Evolutionary conservation across 345 rosid genomes (phyloP), one percentile per base, ranked within the genome.

Genomic region (Sisymbrium altissimum): DNA sequence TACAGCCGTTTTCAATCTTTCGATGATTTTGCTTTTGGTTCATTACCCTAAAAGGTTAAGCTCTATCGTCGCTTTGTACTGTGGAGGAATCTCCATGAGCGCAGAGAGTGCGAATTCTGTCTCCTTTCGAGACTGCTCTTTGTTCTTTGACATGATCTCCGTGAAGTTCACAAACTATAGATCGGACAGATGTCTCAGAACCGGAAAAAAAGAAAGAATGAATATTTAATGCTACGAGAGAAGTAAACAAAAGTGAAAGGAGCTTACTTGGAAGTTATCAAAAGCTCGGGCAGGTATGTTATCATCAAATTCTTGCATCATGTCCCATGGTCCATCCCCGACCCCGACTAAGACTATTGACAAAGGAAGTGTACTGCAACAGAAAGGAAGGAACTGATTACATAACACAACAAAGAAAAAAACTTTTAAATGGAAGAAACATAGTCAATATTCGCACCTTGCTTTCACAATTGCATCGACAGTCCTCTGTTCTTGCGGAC

Each of bases 301-400:
- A 74, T 96, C 99, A 76, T 92, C 98, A 46, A 96, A 96, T 76
- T 96, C 97, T 75, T 84, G 80, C 99, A 96, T 95, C 86, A 86
- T 89, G 78, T 95, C 98, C 99, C 99, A 95, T 55, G 99, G 99
- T 6, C 99, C 99, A 49, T 92, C 98, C 29, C 99, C 99, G 7
- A 92, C 97, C 66, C 99, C 99, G 0, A 92, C 96, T 72, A 92
- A 79, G 23, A 92, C 81, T 64, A 96, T 89, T 33, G 98, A 92
- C 73, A 96, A 74, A 18, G 98, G 97, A 81, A 89, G 88, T 64
- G 86, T 66, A 70, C 81, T 78, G 62, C 32, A 29, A 55, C 1
- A 52, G 59, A 27, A 58, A 59, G 13, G 49, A 29, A 50, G 17
- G 35, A 57, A 30, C 9, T 14, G 68, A 58, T 74, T 29, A 53